A percentile compares a stretch with the other conserved stretches of the same genome.
phyloP scores from a whole-genome alignment of 1,284 basidiomycete genomes.

The Apiotrichum sp. region DNA sequence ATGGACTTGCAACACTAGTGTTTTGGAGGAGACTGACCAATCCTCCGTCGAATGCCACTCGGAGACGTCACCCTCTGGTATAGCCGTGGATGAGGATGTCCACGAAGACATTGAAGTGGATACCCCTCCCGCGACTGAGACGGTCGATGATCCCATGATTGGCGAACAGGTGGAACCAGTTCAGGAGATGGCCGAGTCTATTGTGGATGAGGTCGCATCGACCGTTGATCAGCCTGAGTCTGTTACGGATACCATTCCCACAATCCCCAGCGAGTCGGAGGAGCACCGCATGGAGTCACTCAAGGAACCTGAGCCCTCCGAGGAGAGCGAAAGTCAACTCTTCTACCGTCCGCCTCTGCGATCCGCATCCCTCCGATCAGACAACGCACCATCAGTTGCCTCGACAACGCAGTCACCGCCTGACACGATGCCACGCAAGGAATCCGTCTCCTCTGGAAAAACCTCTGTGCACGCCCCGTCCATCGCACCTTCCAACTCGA shows the following conservation, averaged over 20 bases:
- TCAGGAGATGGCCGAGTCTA: background rate
- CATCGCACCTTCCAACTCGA: background rate
- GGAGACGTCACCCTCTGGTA: background rate
- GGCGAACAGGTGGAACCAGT: background rate
- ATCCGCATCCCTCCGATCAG: background rate
- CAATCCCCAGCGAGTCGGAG: background rate
- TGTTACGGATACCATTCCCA: background rate
- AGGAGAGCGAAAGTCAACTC: background rate
- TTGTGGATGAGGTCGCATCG: background rate
- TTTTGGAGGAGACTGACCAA: background rate
- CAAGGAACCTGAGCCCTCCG: background rate
- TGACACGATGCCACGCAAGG: background rate
- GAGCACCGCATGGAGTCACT: conserved; percentile 1
- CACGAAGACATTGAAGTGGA: no score
- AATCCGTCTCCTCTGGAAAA: no score
- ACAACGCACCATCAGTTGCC: background rate
- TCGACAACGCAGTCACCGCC: background rate
- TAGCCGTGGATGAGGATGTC: background rate
- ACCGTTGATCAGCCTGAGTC: background rate
- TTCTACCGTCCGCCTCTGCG: background rate
- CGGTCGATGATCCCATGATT: no score
- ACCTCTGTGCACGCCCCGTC: no score
- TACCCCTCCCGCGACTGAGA: background rate
- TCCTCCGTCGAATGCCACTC: background rate
- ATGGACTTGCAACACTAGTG: conserved; percentile 21